Base-by-base conservation (phyloP, 331 rosid species). In the Rosa hybrid region DNA sequence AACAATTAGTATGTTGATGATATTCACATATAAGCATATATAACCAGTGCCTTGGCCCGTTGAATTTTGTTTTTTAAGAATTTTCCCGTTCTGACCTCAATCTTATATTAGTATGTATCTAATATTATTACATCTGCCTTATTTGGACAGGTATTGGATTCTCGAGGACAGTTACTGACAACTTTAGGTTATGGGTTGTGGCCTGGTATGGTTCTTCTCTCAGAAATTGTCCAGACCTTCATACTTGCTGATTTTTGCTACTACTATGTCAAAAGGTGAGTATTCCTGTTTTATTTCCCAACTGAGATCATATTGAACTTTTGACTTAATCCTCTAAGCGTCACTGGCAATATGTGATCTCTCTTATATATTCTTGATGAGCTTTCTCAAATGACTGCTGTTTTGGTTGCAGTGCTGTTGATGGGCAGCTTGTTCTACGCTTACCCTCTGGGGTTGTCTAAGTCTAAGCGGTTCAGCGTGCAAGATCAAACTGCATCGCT, bases 181-280 rank as follows among this genome's bases (percentile, higher is more conserved):
- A 92, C 94, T 69, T 67, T 92, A 84, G 97, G 94, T 86, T 92
- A 90, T 83, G 97, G 97, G 71, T 76, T 92, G 77, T 92, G 97
- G 97, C 97, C 97, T 53, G 80, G 85, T 25, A 81, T 87, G 91
- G 97, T 91, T 57, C 97, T 91, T 38, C 54, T 92, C 76, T 90
- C 97, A 12, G 97, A 92, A 84, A 83, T 90, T 63, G 87, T 92
- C 77, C 97, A 92, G 88, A 92, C 97, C 16, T 88, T 88, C 78
- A 90, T 92, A 77, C 94, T 92, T 27, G 92, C 97, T 23, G 97
- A 92, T 83, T 92, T 92, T 83, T 92, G 97, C 85, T 92, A 92
- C 84, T 92, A 92, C 87, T 92, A 92, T 75, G 85, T 92, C 75
- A 90, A 87, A 81, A 92, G 97, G 97, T 92, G 69, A 51, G 78